Evolutionary conservation across 768 basidiomycete species (phyloP).

Genomic region (Mycena vitilis): DNA sequence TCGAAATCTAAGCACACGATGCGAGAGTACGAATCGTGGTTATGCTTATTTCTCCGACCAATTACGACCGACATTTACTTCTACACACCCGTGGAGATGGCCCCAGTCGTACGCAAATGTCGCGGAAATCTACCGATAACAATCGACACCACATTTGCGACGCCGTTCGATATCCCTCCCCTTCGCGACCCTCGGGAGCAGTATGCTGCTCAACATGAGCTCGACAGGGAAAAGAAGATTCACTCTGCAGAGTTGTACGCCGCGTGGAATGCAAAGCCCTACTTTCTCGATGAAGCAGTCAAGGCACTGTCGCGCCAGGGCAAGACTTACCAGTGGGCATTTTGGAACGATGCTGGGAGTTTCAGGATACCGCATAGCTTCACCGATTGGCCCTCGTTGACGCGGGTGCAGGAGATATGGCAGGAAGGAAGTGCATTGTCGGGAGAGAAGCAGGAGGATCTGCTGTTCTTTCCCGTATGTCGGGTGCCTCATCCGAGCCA

Average conservation of each 20-base stretch:
- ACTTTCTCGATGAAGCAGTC: conserved; percentile 57
- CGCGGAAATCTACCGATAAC: conserved; percentile 49
- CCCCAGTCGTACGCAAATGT: conserved; percentile 43
- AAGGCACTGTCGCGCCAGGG: conserved; percentile 40
- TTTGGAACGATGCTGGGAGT: conserved; percentile 71
- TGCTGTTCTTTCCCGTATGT: conserved; percentile 61
- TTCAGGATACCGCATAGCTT: conserved; percentile 59
- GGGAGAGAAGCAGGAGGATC: conserved; percentile 47
- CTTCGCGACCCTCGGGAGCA: conserved; percentile 45
- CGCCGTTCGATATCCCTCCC: conserved; percentile 62
- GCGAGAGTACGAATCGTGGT: conserved; percentile 57
- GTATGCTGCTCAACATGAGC: conserved; percentile 54
- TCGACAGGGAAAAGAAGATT: conserved; percentile 55
- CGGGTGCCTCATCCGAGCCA: conserved; percentile 45
- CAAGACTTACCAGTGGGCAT: conserved; percentile 59
- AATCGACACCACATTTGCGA: conserved; percentile 57
- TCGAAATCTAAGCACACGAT: conserved; percentile 60
- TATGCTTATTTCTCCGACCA: conserved; percentile 53
- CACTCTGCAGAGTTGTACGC: conserved; percentile 65
- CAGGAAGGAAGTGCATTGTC: conserved; percentile 44
- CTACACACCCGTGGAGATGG: conserved; percentile 58
- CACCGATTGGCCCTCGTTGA: conserved; percentile 57
- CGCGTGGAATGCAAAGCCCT: conserved; percentile 67
- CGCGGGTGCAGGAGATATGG: conserved; percentile 55
- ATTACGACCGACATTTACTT: conserved; percentile 65